These are phyloP conservation scores for Ilyonectria robusta DNA, from an alignment of 2,329 filamentous ascomycete species.

Conservation along the genomic window DNA sequence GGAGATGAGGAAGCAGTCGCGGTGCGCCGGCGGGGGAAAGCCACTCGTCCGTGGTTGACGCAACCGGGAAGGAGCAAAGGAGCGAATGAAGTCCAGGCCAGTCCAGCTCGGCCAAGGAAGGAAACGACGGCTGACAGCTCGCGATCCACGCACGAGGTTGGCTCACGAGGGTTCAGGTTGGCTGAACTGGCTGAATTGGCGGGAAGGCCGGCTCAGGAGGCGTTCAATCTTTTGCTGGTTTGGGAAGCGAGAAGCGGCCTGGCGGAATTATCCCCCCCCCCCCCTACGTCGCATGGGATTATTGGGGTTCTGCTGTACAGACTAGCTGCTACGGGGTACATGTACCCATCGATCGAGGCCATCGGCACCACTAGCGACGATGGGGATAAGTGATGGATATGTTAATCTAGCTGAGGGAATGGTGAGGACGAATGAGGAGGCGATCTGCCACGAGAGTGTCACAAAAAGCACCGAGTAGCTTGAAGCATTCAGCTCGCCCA, in stretches of 20 bases:
- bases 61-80: constrained; percentile 13
- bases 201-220: constrained; percentile 22
- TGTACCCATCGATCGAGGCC: neutral
- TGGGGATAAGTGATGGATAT: neutral
- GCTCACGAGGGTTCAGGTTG: constrained; percentile 8
- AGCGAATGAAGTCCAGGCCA: constrained; percentile 14
- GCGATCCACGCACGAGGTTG: constrained; percentile 29
- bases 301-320: neutral
- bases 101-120: constrained; percentile 19
- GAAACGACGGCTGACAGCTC: constrained; percentile 19
- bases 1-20: neutral
- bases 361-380: neutral
- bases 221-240: constrained; percentile 31
- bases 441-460: constrained; percentile 1
- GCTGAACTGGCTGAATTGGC: neutral
- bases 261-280: constrained; percentile 1
- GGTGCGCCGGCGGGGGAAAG: neutral
- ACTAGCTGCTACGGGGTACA: neutral
- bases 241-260: constrained; percentile 17
- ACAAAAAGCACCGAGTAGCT: constrained; percentile 3
- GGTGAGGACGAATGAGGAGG: constrained; percentile 23
- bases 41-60: constrained; percentile 11
- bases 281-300: neutral
- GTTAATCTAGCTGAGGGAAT: constrained; percentile 30
- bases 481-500: neutral